phyloP scores from a whole-genome alignment of 2,329 filamentous ascomycete genomes.

The Pyrenophora seminiperda region DNA sequence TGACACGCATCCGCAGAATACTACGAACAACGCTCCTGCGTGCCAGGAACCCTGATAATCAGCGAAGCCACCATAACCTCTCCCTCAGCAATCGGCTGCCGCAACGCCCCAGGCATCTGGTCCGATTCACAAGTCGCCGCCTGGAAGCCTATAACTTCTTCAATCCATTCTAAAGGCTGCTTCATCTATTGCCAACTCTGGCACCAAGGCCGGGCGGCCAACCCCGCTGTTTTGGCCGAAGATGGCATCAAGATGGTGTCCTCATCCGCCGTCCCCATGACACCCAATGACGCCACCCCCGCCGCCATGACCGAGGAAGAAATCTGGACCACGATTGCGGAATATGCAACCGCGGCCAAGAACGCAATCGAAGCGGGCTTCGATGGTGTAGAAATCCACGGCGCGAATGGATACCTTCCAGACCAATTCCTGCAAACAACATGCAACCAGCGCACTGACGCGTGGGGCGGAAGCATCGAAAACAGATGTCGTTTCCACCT shows the following conservation, averaged over 20 bases:
- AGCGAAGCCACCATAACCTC: slow-evolving; percentile 61
- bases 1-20: slow-evolving; percentile 44
- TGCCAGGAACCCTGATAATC: slow-evolving; percentile 62
- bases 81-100: slow-evolving; percentile 51
- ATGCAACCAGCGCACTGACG: slow-evolving; percentile 58
- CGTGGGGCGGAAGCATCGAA: slow-evolving; percentile 55
- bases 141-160: slow-evolving; percentile 64
- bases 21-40: slow-evolving; percentile 58
- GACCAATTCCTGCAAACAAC: slow-evolving; percentile 67
- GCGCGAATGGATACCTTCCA: slow-evolving; percentile 69
- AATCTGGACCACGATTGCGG: slow-evolving; percentile 39
- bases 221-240: slow-evolving; percentile 36
- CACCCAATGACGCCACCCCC: slow-evolving; percentile 31
- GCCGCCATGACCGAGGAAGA: slow-evolving; percentile 43
- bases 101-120: slow-evolving; percentile 62
- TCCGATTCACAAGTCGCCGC: slow-evolving; percentile 50
- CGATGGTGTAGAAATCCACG: slow-evolving; percentile 63
- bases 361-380: slow-evolving; percentile 58
- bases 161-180: slow-evolving; percentile 63
- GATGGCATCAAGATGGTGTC: slow-evolving; percentile 35
- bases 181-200: slow-evolving; percentile 66
- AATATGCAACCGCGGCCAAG: slow-evolving; percentile 50
- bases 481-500: slow-evolving; percentile 58
- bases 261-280: slow-evolving; percentile 42
- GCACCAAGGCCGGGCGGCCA: slow-evolving; percentile 61